Base-by-base conservation (phyloP, 352 stramenopile species). In the Blastocystis sp. region DNA sequence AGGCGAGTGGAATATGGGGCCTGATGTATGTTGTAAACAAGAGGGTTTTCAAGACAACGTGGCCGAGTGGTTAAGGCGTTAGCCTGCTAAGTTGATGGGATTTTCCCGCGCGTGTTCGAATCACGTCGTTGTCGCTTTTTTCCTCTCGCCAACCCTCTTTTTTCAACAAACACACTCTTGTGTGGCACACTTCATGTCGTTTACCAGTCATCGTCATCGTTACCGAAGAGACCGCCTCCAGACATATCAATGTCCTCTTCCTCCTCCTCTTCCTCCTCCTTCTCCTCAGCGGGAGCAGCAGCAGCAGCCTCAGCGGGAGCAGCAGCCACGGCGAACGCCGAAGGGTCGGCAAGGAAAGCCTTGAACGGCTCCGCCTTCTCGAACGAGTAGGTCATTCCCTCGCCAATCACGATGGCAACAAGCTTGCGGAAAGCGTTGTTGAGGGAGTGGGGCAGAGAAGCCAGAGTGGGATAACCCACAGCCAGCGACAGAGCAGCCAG, bases 371-470 rank as follows among this genome's bases (percentile, higher is more conserved):
- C 94, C 32, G 95, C 96, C 91, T 98, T 94, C 53, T 94, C 91
- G 90, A 99, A 99, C 81, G 94, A 96, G 91, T 97, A 98, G 75
- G 90, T 92, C 79, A 97, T 92, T 88, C 93, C 92, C 11, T 85
- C 84, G 87, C 97, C 93, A 84, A 97, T 92, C 46, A 94, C 95
- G 71, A 99, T 90, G 34, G 94, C 93, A 34, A 99, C 92, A 75
- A 98, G 90, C 49, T 92, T 92, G 90, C 97, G 97, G 93, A 98
- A 98, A 77, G 95, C 96, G 91, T 98, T 98, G 90, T 93, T 94
- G 87, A 99, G 94, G 87, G 93, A 97, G 94, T 99, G 96, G 32
- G 95, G 95, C 86, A 98, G 93, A 87, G 94, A 98, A 48, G 94
- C 95, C 87, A 98, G 91, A 69, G 96, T 99, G 59, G 96, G 95